phyloP scores from a whole-genome alignment of 2,329 filamentous ascomycete genomes.

The Aureobasidium vineae region DNA sequence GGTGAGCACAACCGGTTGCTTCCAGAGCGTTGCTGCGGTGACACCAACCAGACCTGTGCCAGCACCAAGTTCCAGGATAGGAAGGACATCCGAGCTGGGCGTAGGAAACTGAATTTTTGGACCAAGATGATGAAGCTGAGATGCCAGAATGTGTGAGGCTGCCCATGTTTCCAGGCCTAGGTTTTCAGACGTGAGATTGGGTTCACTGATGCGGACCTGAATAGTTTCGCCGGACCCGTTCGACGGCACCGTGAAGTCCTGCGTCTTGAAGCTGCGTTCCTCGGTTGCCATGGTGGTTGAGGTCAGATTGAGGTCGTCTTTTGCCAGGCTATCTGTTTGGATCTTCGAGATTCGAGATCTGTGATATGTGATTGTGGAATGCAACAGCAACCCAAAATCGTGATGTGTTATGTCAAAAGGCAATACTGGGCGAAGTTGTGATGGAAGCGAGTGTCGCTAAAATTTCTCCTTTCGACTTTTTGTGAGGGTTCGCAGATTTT shows the following conservation, averaged over 20 bases:
- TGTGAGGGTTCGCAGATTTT: not conserved
- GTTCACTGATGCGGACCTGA: constrained; percentile 28
- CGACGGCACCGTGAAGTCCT: constrained; percentile 9
- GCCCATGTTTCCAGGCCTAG: constrained; percentile 44
- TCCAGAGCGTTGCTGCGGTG: constrained; percentile 38
- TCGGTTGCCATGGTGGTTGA: not conserved
- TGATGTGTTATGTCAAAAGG: not conserved
- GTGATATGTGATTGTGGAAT: fast-evolving
- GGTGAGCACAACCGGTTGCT: constrained; percentile 37
- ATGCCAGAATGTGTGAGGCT: constrained; percentile 40
- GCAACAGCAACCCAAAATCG: too few species aligned
- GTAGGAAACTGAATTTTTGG: constrained; percentile 28
- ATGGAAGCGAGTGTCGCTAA: not conserved
- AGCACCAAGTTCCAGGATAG: constrained; percentile 42
- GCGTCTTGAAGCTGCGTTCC: constrained; percentile 12
- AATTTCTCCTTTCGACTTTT: constrained; percentile 19
- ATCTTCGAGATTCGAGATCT: not conserved
- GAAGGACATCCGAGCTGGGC: constrained; percentile 26
- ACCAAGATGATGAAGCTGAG: constrained; percentile 38
- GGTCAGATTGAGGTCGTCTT: not conserved
- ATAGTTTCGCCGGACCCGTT: constrained; percentile 17
- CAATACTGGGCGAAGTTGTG: not conserved
- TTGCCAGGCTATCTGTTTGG: not conserved
- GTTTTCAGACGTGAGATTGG: constrained; percentile 36
- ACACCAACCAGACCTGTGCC: constrained; percentile 43